Conservation (phyloP, 305 asterid genomes). For the Fraxinus nigra region DNA sequence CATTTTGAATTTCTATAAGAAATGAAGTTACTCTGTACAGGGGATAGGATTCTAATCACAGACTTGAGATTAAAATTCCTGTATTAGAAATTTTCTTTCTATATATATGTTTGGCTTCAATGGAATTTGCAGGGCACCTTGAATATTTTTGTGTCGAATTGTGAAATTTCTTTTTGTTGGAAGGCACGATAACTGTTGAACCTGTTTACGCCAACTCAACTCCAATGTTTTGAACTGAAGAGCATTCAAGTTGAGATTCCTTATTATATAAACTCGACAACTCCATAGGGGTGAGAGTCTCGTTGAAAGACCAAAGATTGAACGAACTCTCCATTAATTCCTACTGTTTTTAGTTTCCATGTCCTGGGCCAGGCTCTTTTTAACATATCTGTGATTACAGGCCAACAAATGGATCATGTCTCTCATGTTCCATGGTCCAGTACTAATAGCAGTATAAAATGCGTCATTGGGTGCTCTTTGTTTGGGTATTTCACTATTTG, state of each 20-base stretch:
- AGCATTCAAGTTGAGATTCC: not conserved
- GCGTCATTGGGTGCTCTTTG: not conserved
- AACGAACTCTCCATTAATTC: not conserved
- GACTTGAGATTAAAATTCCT: not conserved
- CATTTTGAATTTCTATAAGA: not conserved
- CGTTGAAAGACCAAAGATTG: not conserved
- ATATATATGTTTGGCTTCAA: not conserved
- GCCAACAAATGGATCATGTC: not conserved
- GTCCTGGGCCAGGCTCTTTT: not conserved
- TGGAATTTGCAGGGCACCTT: not conserved
- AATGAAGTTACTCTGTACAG: not conserved
- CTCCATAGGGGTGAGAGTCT: not conserved
- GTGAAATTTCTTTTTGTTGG: not conserved
- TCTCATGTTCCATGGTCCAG: not conserved
- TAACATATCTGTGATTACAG: not conserved
- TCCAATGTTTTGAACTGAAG: not conserved
- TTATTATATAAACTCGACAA: not conserved
- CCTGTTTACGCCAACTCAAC: not conserved
- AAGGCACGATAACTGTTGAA: not conserved
- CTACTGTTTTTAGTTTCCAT: not conserved
- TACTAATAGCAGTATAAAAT: not conserved
- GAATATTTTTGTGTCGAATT: not conserved
- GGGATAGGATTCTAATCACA: not conserved
- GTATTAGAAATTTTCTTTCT: not conserved
- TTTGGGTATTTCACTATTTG: not conserved